Evolutionary conservation across 2,329 filamentous ascomycete species (phyloP).

Genomic region (Nakataea oryzae): DNA sequence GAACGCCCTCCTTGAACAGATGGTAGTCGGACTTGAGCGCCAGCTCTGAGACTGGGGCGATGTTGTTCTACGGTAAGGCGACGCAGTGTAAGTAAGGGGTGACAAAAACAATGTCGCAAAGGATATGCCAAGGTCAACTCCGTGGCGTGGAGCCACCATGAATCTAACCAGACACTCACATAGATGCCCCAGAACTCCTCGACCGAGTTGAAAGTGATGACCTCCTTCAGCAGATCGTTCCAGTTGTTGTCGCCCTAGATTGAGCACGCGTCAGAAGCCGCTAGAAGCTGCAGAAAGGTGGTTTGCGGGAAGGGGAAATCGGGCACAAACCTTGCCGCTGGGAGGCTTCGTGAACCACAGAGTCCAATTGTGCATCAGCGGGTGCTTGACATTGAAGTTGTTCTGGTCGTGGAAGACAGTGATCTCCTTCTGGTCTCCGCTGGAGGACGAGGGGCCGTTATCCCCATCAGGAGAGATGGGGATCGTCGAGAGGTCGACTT

Average conservation of each 20-base stretch:
- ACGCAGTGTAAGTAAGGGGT: not conserved
- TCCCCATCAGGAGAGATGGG: slow-evolving; percentile 56
- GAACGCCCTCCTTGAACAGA: slow-evolving; percentile 94
- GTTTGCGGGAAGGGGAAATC: not conserved
- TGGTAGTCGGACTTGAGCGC: slow-evolving; percentile 98
- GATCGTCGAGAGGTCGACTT: slow-evolving; percentile 59
- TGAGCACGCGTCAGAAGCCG: slow-evolving; percentile 3
- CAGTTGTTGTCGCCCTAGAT: slow-evolving; percentile 94
- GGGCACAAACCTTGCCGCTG: slow-evolving; percentile 67
- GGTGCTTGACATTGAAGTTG: slow-evolving; percentile 99
- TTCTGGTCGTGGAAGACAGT: slow-evolving; percentile 98
- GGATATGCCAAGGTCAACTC: not conserved
- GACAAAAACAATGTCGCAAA: not conserved
- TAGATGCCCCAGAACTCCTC: slow-evolving; percentile 99
- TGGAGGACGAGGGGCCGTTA: slow-evolving; percentile 30
- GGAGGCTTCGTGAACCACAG: slow-evolving; percentile 99
- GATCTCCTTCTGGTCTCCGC: slow-evolving; percentile 51
- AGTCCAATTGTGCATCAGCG: slow-evolving; percentile 94
- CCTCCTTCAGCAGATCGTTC: slow-evolving; percentile 96
- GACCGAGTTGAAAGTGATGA: slow-evolving; percentile 96
- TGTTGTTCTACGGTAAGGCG: slow-evolving; percentile 73
- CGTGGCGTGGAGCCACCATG: not conserved
- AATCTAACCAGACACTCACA: slow-evolving; percentile 45
- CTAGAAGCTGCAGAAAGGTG: not conserved
- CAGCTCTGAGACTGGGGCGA: slow-evolving; percentile 88